phyloP scores from a whole-genome alignment of 768 basidiomycete species.

The Boletus pseudo-olivaceus region DNA sequence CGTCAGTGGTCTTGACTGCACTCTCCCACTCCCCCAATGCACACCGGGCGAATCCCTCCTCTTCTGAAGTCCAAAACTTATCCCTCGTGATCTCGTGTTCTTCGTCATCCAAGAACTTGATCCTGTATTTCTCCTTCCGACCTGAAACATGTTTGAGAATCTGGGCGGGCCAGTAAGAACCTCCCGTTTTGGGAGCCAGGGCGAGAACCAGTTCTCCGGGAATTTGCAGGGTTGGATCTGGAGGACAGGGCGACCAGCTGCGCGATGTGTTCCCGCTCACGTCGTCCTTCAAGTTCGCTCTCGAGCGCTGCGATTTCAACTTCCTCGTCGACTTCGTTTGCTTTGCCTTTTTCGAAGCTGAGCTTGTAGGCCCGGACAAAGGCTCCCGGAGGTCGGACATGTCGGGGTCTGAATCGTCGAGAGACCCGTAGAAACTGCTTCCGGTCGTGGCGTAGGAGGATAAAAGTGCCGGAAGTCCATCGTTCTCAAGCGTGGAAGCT shows the following conservation, averaged over 20 bases:
- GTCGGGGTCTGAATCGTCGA: slow-evolving; percentile 26
- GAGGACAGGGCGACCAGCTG: slow-evolving; percentile 39
- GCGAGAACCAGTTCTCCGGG: slow-evolving; percentile 70
- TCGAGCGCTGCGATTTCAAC: slow-evolving; percentile 16
- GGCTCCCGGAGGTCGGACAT: slow-evolving; percentile 8
- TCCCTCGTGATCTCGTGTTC: slow-evolving; percentile 41
- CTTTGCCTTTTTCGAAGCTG: slow-evolving; percentile 7
- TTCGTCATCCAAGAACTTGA: slow-evolving; percentile 58
- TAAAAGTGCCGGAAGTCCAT: slow-evolving; percentile 46
- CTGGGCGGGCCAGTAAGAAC: slow-evolving; percentile 64
- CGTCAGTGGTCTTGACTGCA: slow-evolving; percentile 28
- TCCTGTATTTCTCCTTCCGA: slow-evolving; percentile 46
- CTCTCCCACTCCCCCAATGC: slow-evolving; percentile 59
- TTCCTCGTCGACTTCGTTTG: slow-evolving; percentile 10
- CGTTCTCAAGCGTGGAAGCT: slow-evolving; percentile 41
- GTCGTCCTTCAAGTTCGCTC: slow-evolving; percentile 14
- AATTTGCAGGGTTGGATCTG: slow-evolving; percentile 50
- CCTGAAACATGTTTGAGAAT: slow-evolving; percentile 46
- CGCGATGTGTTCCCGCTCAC: slow-evolving; percentile 2
- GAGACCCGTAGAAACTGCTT: slow-evolving; percentile 23
- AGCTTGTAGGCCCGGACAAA: not conserved
- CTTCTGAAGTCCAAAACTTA: slow-evolving; percentile 55
- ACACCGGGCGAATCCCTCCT: slow-evolving; percentile 63
- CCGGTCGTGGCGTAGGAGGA: slow-evolving; percentile 26
- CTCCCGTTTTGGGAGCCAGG: slow-evolving; percentile 27